Evolutionary conservation across 78 protist species (phyloP).

Genomic region (Pelomyxa schiedti): DNA sequence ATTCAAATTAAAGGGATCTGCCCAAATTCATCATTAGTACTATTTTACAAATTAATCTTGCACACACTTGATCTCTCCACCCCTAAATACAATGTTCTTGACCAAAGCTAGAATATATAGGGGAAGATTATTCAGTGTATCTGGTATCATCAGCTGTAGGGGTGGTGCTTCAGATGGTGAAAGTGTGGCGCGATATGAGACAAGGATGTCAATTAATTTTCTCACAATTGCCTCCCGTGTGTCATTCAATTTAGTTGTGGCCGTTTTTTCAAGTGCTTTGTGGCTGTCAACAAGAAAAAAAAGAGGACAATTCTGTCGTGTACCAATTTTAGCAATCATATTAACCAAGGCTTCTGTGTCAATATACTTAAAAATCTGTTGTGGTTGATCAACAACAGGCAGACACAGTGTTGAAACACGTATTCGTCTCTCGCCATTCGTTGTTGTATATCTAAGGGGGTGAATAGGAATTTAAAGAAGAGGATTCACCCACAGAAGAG

Average conservation of each 20-base stretch:
- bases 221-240: conserved; percentile 50
- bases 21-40: no score
- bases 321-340: conserved; percentile 34
- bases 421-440: conserved; percentile 61
- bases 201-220: conserved; percentile 32
- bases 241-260: conserved; percentile 12
- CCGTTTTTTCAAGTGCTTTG: conserved; percentile 60
- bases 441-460: conserved; percentile 61
- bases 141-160: conserved; percentile 45
- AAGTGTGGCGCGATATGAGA: conserved; percentile 23
- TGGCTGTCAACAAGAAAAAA: conserved; percentile 12
- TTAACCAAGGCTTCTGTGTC: conserved; percentile 27
- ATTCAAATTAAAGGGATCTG: no score
- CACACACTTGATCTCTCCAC: not conserved
- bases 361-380: conserved; percentile 23
- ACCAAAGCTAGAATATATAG: conserved; percentile 39
- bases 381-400: conserved; percentile 8
- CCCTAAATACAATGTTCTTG: conserved; percentile 26
- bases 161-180: not conserved
- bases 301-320: not conserved
- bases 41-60: no score
- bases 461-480: no score
- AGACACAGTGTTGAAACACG: conserved; percentile 39
- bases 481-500: no score
- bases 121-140: conserved; percentile 46